Conservation (phyloP, 371 early-diverging fungal genomes). For the Cokeromyces recurvatus region DNA sequence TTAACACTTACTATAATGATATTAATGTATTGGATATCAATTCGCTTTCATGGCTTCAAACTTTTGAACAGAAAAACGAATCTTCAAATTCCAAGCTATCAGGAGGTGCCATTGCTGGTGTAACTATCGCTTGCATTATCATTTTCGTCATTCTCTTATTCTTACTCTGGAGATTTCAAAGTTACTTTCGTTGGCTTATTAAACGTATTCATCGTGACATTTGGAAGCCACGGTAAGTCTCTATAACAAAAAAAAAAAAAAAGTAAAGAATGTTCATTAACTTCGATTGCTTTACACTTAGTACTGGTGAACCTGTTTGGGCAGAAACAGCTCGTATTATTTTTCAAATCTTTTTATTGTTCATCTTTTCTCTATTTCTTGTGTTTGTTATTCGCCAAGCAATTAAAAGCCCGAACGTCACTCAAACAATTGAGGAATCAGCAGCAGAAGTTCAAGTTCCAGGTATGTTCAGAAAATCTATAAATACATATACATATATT, state of each 20-base stretch:
- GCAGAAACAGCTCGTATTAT: constrained; percentile 43
- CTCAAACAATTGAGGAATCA: constrained; percentile 31
- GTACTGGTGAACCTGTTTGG: constrained; percentile 48
- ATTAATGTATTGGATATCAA: constrained; percentile 32
- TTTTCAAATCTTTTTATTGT: constrained; percentile 35
- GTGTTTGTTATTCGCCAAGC: constrained; percentile 43
- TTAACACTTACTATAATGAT: constrained; percentile 37
- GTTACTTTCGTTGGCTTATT: constrained; percentile 32
- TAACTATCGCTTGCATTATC: constrained; percentile 30
- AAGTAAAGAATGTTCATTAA: no score
- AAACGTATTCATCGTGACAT: constrained; percentile 36
- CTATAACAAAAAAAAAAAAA: no score
- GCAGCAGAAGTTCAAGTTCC: constrained; percentile 35
- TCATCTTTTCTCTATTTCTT: constrained; percentile 34
- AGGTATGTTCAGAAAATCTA: not conserved
- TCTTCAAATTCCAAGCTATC: constrained; percentile 11
- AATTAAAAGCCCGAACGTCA: constrained; percentile 37
- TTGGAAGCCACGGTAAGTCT: constrained; percentile 31
- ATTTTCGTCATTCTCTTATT: constrained; percentile 28
- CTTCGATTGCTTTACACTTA: no score
- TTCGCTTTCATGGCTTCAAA: constrained; percentile 27
- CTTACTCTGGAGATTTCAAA: constrained; percentile 40
- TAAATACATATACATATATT: no score
- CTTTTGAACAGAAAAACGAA: constrained; percentile 5
- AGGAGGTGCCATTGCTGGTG: constrained; percentile 41